Conservation (phyloP, 2,329 filamentous ascomycete genomes). For the Torrubiella hemipterigena region DNA sequence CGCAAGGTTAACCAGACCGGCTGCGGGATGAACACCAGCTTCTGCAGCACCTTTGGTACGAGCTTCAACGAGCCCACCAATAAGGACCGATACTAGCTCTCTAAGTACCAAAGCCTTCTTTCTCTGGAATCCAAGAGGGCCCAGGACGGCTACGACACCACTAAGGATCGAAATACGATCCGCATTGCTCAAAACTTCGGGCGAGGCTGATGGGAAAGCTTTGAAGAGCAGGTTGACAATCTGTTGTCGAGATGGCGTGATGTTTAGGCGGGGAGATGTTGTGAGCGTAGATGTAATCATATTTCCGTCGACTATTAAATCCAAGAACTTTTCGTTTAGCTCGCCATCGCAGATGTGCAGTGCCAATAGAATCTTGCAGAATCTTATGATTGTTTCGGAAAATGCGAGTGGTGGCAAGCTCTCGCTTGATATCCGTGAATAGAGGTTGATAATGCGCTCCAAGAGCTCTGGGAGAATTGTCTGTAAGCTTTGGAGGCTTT, state of each 20-base stretch:
- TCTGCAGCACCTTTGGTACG: conserved; percentile 91
- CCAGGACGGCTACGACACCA: conserved; percentile 78
- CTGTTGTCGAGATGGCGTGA: conserved; percentile 45
- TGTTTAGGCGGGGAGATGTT: conserved; percentile 42
- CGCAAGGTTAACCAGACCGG: conserved; percentile 65
- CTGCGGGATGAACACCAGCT: conserved; percentile 87
- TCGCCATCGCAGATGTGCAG: conserved; percentile 54
- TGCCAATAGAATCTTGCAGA: conserved; percentile 56
- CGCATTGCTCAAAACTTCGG: conserved; percentile 56
- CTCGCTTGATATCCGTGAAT: conserved; percentile 59
- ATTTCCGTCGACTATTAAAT: conserved; percentile 53
- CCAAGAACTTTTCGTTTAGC: conserved; percentile 47
- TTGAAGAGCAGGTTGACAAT: conserved; percentile 56
- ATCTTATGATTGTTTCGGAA: conserved; percentile 62
- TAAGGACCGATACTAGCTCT: conserved; percentile 72
- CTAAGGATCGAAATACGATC: conserved; percentile 72
- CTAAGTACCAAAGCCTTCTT: conserved; percentile 87
- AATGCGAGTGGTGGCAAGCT: conserved; percentile 58
- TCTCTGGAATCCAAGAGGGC: conserved; percentile 64
- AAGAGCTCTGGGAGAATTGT: conserved; percentile 58
- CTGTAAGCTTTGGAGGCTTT: conserved; percentile 42
- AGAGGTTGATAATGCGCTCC: conserved; percentile 63
- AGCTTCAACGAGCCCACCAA: conserved; percentile 78
- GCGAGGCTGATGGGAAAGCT: conserved; percentile 55
- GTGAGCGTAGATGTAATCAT: conserved; percentile 37